Conservation (phyloP, 805 yeast species). For the Monosporozyma aquatica region DNA sequence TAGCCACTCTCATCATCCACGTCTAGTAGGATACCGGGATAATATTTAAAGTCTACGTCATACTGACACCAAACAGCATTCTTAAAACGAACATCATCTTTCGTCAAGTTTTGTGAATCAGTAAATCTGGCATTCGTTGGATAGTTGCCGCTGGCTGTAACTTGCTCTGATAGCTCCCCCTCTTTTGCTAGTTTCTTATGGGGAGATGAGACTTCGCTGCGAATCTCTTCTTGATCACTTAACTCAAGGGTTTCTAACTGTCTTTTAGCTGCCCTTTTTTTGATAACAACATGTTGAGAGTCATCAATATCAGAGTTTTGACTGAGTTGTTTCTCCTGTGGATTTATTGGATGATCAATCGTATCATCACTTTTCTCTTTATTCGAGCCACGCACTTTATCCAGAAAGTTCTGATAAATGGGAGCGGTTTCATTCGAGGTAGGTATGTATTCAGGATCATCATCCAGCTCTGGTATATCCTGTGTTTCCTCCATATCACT, state of each 20-base stretch:
- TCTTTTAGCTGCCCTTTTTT: constrained; percentile 8
- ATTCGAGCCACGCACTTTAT: too few relatives aligned
- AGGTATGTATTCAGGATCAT: background rate
- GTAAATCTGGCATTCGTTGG: background rate
- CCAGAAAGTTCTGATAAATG: background rate
- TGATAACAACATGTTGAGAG: constrained; percentile 15
- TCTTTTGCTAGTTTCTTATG: constrained; percentile 3
- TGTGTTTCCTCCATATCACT: constrained; percentile 5
- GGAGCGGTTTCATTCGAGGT: background rate
- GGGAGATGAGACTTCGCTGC: constrained; percentile 5
- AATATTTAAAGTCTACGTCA: constrained; percentile 35
- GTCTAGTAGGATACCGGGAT: constrained; percentile 38
- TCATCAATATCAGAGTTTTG: constrained; percentile 5
- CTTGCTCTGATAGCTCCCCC: too few relatives aligned
- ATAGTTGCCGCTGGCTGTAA: background rate
- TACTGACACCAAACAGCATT: constrained; percentile 48
- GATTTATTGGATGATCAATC: too few relatives aligned
- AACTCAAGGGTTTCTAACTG: constrained; percentile 5
- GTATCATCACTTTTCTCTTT: too few relatives aligned
- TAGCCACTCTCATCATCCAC: background rate
- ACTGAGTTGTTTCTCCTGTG: background rate
- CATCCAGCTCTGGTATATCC: constrained; percentile 17
- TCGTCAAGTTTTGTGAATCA: constrained; percentile 16
- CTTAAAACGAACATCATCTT: constrained; percentile 24
- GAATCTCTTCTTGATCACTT: constrained; percentile 3